Conservation (phyloP, 2,329 filamentous ascomycete species). For the Mycosphaerella arachidis region DNA sequence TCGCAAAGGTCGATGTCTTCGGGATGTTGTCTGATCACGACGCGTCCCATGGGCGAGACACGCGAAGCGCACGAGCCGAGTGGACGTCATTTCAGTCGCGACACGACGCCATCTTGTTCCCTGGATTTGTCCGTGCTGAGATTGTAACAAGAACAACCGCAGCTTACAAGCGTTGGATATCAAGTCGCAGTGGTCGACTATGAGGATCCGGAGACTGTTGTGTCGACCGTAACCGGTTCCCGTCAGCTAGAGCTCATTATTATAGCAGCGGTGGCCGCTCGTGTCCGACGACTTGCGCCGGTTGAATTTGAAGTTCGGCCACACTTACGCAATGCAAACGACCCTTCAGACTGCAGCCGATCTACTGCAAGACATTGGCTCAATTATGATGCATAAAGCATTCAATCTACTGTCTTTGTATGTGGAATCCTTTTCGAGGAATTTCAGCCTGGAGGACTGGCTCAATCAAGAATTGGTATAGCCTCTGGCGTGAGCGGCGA, state of each 20-base stretch:
- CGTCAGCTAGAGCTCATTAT: constrained; percentile 68
- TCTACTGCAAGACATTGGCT: constrained; percentile 55
- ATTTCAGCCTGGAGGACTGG: constrained; percentile 64
- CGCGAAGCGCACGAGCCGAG: background rate
- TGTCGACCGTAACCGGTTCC: constrained; percentile 65
- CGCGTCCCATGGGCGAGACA: background rate
- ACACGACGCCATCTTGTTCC: background rate
- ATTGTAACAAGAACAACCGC: constrained; percentile 48
- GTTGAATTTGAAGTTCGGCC: constrained; percentile 70
- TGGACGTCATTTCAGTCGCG: background rate
- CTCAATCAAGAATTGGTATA: constrained; percentile 54
- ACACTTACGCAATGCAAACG: constrained; percentile 49
- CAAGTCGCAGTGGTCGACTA: constrained; percentile 70
- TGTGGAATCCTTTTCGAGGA: constrained; percentile 74
- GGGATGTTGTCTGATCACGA: background rate
- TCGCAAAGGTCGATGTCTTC: background rate
- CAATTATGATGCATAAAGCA: constrained; percentile 52
- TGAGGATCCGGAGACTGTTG: constrained; percentile 56
- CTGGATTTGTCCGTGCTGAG: constrained; percentile 16
- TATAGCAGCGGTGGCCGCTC: constrained; percentile 60
- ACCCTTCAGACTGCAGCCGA: constrained; percentile 59
- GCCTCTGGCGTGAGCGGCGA: constrained; percentile 49
- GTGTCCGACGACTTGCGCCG: constrained; percentile 66
- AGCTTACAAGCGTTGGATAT: constrained; percentile 53
- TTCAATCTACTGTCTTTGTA: constrained; percentile 66